Percentiles rank a stretch among this genome's conserved stretches.
Conservation (phyloP, 768 basidiomycete species). For the Boletus edulis region DNA sequence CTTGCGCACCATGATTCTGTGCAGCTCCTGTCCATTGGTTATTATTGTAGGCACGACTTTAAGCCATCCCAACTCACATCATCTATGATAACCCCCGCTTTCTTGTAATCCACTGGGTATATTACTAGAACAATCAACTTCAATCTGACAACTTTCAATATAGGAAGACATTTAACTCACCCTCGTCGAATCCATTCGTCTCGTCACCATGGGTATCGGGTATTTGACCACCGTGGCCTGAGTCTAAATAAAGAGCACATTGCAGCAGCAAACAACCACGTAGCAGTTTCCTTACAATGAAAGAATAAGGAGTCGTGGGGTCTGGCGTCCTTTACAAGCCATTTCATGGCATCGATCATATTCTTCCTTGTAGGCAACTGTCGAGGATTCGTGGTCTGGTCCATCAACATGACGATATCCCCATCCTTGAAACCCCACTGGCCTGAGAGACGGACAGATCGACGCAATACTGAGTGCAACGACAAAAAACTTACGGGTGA, state of each 20-base stretch:
- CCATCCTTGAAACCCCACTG: constrained; percentile 48
- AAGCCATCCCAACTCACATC: constrained; percentile 45
- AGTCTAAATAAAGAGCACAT: constrained; percentile 47
- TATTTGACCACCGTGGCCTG: constrained; percentile 94
- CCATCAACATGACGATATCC: constrained; percentile 57
- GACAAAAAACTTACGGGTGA: constrained; percentile 46
- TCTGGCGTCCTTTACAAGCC: constrained; percentile 67
- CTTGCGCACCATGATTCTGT: constrained; percentile 12
- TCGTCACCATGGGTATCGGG: constrained; percentile 77
- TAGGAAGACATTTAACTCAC: constrained; percentile 28
- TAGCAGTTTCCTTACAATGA: constrained; percentile 45
- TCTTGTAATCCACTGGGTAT: constrained; percentile 84
- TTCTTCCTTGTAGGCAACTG: constrained; percentile 51
- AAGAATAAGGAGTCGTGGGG: constrained; percentile 76
- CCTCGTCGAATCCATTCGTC: constrained; percentile 77
- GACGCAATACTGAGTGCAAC: background rate
- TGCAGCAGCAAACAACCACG: background rate
- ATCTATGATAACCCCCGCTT: constrained; percentile 74
- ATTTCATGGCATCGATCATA: constrained; percentile 57
- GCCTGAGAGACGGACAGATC: constrained; percentile 21
- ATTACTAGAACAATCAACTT: constrained; percentile 51
- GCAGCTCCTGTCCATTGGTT: constrained; percentile 32
- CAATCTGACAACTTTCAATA: background rate
- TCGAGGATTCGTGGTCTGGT: constrained; percentile 41
- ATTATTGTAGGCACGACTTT: background rate